Percentiles rank a stretch among this genome's conserved stretches.
Conservation (phyloP, 208 protist species). For the Crithidia expoeki region DNA sequence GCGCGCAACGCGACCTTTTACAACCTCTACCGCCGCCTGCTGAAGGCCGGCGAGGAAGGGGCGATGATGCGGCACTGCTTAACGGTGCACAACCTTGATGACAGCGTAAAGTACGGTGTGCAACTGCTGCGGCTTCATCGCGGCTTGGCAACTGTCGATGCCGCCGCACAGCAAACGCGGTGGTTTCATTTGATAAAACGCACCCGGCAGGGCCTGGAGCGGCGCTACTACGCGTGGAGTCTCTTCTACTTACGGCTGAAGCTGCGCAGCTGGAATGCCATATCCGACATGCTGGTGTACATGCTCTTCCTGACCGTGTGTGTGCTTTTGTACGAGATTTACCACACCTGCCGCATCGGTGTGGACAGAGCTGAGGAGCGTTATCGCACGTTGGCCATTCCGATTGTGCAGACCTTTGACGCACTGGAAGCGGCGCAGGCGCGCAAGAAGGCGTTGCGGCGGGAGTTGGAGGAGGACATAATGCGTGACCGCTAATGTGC, state of each 20-base stretch:
- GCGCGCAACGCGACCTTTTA: slow-evolving; percentile 30
- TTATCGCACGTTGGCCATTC: slow-evolving; percentile 76
- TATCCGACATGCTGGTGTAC: slow-evolving; percentile 82
- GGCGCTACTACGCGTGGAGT: slow-evolving; percentile 67
- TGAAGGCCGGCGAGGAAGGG: slow-evolving; percentile 74
- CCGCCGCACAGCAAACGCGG: slow-evolving; percentile 26
- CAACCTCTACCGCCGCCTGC: slow-evolving; percentile 74
- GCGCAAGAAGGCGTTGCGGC: slow-evolving; percentile 43
- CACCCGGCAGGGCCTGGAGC: slow-evolving; percentile 31
- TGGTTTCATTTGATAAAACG: slow-evolving; percentile 44
- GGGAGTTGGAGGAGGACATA: slow-evolving; percentile 84
- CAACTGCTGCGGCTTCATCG: slow-evolving; percentile 71
- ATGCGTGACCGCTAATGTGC: slow-evolving; percentile 29
- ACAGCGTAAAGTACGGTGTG: slow-evolving; percentile 61
- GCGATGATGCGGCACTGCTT: slow-evolving; percentile 70
- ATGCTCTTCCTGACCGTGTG: slow-evolving; percentile 62
- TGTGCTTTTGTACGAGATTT: slow-evolving; percentile 83
- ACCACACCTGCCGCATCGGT: slow-evolving; percentile 75
- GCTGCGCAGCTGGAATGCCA: slow-evolving; percentile 60
- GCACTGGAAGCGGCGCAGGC: slow-evolving; percentile 70
- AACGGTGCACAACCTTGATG: slow-evolving; percentile 50
- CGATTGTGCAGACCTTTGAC: slow-evolving; percentile 81
- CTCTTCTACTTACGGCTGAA: slow-evolving; percentile 66
- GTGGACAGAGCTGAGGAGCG: slow-evolving; percentile 78
- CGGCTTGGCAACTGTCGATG: slow-evolving; percentile 60